Conservation (phyloP, 2,329 filamentous ascomycete species). For the Pleomassaria siparia region DNA sequence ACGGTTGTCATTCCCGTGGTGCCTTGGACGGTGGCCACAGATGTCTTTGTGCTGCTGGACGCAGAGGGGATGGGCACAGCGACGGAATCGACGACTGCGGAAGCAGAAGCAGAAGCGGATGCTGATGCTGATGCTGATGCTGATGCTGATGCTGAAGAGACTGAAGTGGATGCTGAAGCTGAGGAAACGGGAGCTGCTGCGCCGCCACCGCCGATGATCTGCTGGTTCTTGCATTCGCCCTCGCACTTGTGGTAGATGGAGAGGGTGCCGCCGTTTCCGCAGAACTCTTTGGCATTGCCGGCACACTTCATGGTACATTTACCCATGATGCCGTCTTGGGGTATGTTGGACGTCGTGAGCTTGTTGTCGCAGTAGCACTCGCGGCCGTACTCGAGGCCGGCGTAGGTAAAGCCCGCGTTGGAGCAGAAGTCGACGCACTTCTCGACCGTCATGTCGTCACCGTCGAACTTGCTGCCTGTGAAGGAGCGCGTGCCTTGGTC, state of each 20-base stretch:
- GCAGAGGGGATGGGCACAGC: too few species aligned
- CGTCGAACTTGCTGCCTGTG: conserved; percentile 21
- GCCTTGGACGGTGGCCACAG: too few species aligned
- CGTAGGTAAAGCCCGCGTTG: conserved; percentile 51
- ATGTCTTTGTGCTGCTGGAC: too few species aligned
- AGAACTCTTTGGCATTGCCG: conserved; percentile 44
- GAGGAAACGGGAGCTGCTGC: not conserved
- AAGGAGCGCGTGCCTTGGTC: conserved; percentile 46
- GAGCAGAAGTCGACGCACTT: conserved; percentile 58
- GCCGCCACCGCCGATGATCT: conserved; percentile 6
- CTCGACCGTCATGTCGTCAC: conserved; percentile 55
- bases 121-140: not conserved
- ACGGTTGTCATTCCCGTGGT: too few species aligned
- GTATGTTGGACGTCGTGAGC: conserved; percentile 33
- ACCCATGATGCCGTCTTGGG: conserved; percentile 53
- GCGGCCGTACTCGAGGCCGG: conserved; percentile 59
- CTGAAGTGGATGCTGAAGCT: not conserved
- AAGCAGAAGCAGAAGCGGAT: not conserved
- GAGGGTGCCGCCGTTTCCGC: conserved; percentile 20
- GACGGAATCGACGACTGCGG: not conserved
- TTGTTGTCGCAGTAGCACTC: conserved; percentile 59
- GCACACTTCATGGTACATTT: conserved; percentile 58
- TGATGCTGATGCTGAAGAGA: not conserved
- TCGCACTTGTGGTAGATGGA: conserved; percentile 25
- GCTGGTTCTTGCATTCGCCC: conserved; percentile 10